Evolutionary conservation across 495 filamentous ascomycete species (phyloP).

Genomic region (Aspergillus conjunctus): DNA sequence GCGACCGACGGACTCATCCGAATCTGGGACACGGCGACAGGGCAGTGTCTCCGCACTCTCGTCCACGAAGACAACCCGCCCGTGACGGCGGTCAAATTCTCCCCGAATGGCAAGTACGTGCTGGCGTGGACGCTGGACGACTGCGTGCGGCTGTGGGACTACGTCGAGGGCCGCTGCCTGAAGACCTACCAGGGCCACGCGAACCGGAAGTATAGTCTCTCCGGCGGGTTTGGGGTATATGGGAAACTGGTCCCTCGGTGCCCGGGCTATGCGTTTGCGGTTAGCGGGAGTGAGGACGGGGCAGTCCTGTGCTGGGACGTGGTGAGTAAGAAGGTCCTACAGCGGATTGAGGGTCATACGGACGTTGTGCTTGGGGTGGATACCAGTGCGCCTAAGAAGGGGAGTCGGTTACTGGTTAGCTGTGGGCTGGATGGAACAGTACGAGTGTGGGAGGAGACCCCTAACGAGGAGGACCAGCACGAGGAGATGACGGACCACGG

Average conservation of each 20-base stretch:
- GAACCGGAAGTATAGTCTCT: conserved; percentile 81
- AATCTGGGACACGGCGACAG: conserved; percentile 94
- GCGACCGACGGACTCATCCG: conserved; percentile 87
- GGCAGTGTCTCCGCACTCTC: conserved; percentile 90
- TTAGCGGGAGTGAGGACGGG: conserved; percentile 85
- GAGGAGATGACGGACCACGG: not conserved
- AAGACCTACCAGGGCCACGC: conserved; percentile 97
- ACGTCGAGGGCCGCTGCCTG: conserved; percentile 80
- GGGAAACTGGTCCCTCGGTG: conserved; percentile 37
- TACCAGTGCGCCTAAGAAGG: conserved; percentile 44
- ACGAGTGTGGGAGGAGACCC: conserved; percentile 58
- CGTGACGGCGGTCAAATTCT: conserved; percentile 87
- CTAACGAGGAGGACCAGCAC: conserved; percentile 15
- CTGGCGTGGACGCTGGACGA: conserved; percentile 90
- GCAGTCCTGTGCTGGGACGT: conserved; percentile 89
- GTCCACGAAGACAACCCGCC: conserved; percentile 96
- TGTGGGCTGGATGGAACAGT: conserved; percentile 66
- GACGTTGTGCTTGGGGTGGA: conserved; percentile 88
- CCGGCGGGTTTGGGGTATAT: conserved; percentile 76
- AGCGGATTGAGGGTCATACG: conserved; percentile 68
- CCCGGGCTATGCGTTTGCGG: conserved; percentile 61
- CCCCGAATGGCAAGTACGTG: conserved; percentile 89
- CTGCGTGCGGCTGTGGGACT: conserved; percentile 91
- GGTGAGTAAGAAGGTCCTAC: conserved; percentile 75
- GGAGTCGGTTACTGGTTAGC: conserved; percentile 55